Evolutionary conservation across 306 rosid species (phyloP).

Genomic region (Rosa multiflora): DNA sequence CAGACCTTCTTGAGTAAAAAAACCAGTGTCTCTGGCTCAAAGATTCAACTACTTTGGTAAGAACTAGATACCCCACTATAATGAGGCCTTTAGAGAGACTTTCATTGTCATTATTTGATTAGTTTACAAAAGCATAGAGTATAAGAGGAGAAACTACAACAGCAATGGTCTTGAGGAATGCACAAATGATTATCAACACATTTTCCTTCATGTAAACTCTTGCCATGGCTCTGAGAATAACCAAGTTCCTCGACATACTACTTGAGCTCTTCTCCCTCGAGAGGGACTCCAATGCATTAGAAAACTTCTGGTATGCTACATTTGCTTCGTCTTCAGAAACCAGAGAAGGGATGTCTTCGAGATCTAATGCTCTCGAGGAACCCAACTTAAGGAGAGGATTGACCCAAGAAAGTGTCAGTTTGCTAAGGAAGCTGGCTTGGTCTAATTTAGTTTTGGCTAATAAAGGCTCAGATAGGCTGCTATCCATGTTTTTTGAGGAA

Average conservation of each 20-base stretch:
- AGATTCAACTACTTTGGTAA: slow-evolving; percentile 53
- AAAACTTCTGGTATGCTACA: slow-evolving; percentile 41
- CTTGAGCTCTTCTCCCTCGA: slow-evolving; percentile 31
- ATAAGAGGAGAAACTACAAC: slow-evolving; percentile 59
- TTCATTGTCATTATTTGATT: slow-evolving; percentile 34
- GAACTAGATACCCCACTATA: slow-evolving; percentile 46
- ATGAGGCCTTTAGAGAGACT: slow-evolving; percentile 43
- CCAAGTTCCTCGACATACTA: slow-evolving; percentile 37
- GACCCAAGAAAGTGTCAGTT: slow-evolving; percentile 65
- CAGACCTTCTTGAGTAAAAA: too few species aligned
- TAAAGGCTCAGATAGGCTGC: slow-evolving; percentile 46
- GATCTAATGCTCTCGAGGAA: slow-evolving; percentile 47
- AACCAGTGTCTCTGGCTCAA: too few species aligned
- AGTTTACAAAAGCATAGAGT: slow-evolving; percentile 65
- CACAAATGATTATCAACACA: slow-evolving; percentile 41
- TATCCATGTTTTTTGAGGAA: slow-evolving; percentile 17
- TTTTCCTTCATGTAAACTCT: slow-evolving; percentile 57
- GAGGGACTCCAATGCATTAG: slow-evolving; percentile 47
- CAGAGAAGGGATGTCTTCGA: slow-evolving; percentile 64
- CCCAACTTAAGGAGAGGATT: slow-evolving; percentile 55
- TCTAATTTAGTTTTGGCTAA: slow-evolving; percentile 30
- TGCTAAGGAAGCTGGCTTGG: slow-evolving; percentile 40
- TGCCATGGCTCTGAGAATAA: slow-evolving; percentile 37
- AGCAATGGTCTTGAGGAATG: slow-evolving; percentile 41
- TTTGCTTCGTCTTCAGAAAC: slow-evolving; percentile 62